These are phyloP conservation scores for Xylariaceae sp. DNA, from an alignment of 2,329 filamentous ascomycete species.

Conservation along the genomic window DNA sequence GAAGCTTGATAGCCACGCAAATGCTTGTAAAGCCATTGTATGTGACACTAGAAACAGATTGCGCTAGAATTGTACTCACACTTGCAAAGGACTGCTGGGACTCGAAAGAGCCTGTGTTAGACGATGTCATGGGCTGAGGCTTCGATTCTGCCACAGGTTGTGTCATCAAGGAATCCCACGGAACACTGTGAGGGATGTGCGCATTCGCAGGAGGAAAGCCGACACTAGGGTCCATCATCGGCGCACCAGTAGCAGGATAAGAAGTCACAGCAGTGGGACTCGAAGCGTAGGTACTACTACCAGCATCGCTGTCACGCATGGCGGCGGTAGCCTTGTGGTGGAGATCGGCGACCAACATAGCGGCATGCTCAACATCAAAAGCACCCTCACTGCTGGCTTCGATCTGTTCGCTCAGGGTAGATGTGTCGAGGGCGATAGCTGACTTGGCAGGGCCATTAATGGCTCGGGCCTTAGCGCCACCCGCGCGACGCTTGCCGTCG, in stretches of 20 bases:
- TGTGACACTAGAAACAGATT: conserved; percentile 55
- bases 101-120: conserved; percentile 61
- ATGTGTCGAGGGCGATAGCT: conserved; percentile 74
- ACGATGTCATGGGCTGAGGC: conserved; percentile 66
- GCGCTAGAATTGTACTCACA: conserved; percentile 54
- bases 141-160: conserved; percentile 66
- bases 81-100: conserved; percentile 59
- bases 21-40: conserved; percentile 44
- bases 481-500: conserved; percentile 81
- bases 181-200: conserved; percentile 69
- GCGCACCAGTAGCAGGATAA: conserved; percentile 65
- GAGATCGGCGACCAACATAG: conserved; percentile 97
- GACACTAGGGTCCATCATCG: conserved; percentile 71
- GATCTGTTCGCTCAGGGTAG: conserved; percentile 78
- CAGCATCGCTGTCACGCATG: conserved; percentile 49
- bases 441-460: conserved; percentile 66
- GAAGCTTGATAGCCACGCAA: background rate
- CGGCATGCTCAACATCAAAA: conserved; percentile 94
- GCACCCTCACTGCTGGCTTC: conserved; percentile 84
- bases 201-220: conserved; percentile 72
- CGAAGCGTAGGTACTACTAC: conserved; percentile 51
- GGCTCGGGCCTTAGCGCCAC: conserved; percentile 56
- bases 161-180: conserved; percentile 86
- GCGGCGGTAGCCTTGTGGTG: conserved; percentile 85
- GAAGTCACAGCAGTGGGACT: conserved; percentile 51